These are phyloP conservation scores for Nicotiana attenuata DNA, from an alignment of 257 asterid genomes.

Conservation along the genomic window DNA sequence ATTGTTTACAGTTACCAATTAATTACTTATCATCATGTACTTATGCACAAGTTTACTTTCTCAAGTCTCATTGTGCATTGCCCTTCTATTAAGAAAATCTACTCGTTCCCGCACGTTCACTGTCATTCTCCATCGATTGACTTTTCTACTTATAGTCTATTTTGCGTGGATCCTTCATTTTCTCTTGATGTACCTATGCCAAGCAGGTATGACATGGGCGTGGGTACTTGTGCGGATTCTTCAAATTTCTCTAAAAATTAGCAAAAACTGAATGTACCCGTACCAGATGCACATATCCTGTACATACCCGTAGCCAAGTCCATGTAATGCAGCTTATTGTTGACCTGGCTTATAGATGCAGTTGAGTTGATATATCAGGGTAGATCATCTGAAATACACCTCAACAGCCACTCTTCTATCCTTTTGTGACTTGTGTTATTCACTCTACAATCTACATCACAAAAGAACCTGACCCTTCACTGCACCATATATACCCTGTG, in stretches of 20 bases:
- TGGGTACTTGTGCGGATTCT: not conserved
- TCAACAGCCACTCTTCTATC: not conserved
- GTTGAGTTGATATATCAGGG: not conserved
- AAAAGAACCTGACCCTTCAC: not conserved
- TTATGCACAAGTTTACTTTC: not conserved
- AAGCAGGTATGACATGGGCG: not conserved
- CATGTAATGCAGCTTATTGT: not conserved
- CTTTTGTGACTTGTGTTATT: not conserved
- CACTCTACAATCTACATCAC: not conserved
- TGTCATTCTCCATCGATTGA: not conserved
- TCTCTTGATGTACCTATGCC: not conserved
- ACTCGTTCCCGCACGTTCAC: not conserved
- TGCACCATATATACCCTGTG: not conserved
- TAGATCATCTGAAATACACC: not conserved
- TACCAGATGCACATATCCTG: not conserved
- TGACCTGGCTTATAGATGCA: not conserved
- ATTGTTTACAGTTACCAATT: not conserved
- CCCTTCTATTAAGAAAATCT: not conserved
- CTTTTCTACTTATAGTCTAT: not conserved
- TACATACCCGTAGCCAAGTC: not conserved
- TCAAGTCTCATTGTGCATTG: not conserved
- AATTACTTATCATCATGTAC: not conserved
- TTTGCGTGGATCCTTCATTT: not conserved
- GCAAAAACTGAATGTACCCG: not conserved
- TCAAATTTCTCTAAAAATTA: not conserved